Base-by-base conservation (phyloP, 129 eudicot genomes). In the Silybum marianum region DNA sequence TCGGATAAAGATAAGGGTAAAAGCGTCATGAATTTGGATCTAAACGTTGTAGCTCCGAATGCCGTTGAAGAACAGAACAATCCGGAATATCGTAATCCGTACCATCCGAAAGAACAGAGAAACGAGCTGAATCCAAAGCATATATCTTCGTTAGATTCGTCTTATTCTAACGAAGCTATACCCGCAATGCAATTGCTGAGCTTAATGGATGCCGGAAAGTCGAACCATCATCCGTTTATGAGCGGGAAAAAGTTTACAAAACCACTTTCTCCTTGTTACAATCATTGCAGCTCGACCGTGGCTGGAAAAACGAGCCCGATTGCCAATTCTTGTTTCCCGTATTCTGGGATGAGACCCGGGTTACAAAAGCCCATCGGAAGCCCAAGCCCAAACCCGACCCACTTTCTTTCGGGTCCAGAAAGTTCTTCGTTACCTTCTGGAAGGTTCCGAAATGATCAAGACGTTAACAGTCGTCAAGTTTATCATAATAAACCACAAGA, bases 101-200 rank as follows among this genome's bases (percentile, higher is more conserved):
- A 44, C 11, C 16, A 2, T 44, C 54, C 54, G 4, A 11, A 44
- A 11, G 54, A 44, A 44, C 54, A 44, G 54, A 44, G 16, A 44
- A 44, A 10, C 13, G 54, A 44, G 4, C 54, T 3, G 54, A 44
- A 44, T 44, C 16, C 54, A 11, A 44, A 44, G 4, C 54, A 44
- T 44, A 11, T 44, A 44, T 11, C 54, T 44, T 44, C 54, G 54
- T 11, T 44, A 44, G 92, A 94, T 84, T 71, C 88, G 51, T 39
- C 88, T 9, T 81, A 86, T 60, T 80, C 90, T 9, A 92, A 89
- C n/a, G 98, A 92, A 25, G 77, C 96, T 16, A 90, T 95, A 68
- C 92, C 98, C 0, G 98, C 98, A 10, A 88, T 95, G 97, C 97
- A 95, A 60, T 83, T 95, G 85, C 90, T 95, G 2, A 90, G 93